A percentile compares a stretch with the other conserved stretches of the same genome.
These are phyloP conservation scores for Kodamaea leandrae DNA, from an alignment of 805 yeast species.

Conservation along the genomic window DNA sequence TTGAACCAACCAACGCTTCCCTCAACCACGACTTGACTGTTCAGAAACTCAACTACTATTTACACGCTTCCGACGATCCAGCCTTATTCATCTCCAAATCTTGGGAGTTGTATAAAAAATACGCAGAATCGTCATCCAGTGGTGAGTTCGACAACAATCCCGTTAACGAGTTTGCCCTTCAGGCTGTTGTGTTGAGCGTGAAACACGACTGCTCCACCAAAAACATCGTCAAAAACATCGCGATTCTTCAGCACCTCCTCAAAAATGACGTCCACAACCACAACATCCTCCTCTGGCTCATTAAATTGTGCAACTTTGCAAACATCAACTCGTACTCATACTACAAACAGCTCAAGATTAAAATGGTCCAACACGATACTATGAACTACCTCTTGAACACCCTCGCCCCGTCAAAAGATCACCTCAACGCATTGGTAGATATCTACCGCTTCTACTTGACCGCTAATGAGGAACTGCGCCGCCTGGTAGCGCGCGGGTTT, in stretches of 20 bases:
- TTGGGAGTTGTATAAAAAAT: constrained; percentile 32
- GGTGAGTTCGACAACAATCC: constrained; percentile 64
- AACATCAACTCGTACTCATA: constrained; percentile 54
- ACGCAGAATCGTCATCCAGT: constrained; percentile 33
- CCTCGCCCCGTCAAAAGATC: constrained; percentile 31
- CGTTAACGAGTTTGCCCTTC: constrained; percentile 63
- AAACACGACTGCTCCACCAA: constrained; percentile 20
- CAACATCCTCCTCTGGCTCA: constrained; percentile 67
- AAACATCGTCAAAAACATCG: constrained; percentile 37
- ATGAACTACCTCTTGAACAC: constrained; percentile 48
- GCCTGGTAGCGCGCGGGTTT: constrained; percentile 52
- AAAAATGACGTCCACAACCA: constrained; percentile 67
- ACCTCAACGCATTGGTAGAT: constrained; percentile 20
- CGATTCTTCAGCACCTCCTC: constrained; percentile 57
- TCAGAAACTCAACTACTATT: constrained; percentile 40
- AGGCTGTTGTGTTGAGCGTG: constrained; percentile 41
- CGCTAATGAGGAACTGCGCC: constrained; percentile 49
- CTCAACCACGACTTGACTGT: constrained; percentile 16
- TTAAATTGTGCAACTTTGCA: constrained; percentile 51
- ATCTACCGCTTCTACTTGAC: constrained; percentile 53
- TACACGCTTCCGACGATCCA: not conserved
- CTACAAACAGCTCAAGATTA: constrained; percentile 58
- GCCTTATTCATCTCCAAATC: constrained; percentile 4
- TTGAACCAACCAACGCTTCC: too few species aligned
- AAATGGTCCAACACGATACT: constrained; percentile 75